Percentiles rank a stretch among this genome's conserved stretches.
phyloP scores from a whole-genome alignment of 768 basidiomycete species.

The Lactifluus volemus region DNA sequence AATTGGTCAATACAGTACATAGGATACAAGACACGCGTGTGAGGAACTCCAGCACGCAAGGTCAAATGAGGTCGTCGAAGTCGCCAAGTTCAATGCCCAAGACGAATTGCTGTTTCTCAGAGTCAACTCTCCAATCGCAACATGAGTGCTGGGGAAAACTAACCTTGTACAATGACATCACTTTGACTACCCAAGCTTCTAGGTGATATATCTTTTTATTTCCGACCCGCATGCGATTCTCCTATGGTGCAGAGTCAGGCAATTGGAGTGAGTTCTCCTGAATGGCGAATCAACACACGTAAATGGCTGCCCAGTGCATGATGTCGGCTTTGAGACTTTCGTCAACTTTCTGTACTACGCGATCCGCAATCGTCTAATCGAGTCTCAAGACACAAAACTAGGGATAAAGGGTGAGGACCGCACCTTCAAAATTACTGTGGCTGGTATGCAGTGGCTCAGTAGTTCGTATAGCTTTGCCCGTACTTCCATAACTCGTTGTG shows the following conservation, averaged over 20 bases:
- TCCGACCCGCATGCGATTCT: slow-evolving; percentile 92
- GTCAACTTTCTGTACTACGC: slow-evolving; percentile 80
- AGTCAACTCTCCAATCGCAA: background rate
- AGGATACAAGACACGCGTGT: background rate
- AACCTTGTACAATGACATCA: slow-evolving; percentile 89
- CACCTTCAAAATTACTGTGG: slow-evolving; percentile 87
- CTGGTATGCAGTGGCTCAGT: slow-evolving; percentile 94
- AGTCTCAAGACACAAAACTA: background rate
- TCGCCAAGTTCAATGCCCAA: slow-evolving; percentile 51
- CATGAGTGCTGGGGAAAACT: slow-evolving; percentile 1
- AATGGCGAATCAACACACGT: slow-evolving; percentile 43
- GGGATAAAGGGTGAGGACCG: background rate
- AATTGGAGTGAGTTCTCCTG: background rate
- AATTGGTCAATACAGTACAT: background rate
- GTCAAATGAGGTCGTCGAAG: slow-evolving; percentile 33
- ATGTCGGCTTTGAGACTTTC: slow-evolving; percentile 86
- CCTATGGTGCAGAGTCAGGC: slow-evolving; percentile 37
- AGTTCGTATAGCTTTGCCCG: slow-evolving; percentile 91
- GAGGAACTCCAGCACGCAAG: background rate
- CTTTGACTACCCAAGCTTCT: slow-evolving; percentile 95
- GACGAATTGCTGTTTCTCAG: slow-evolving; percentile 34
- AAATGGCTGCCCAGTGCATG: slow-evolving; percentile 97
- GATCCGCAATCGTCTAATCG: slow-evolving; percentile 78
- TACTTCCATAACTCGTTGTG: slow-evolving; percentile 85
- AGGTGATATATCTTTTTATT: slow-evolving; percentile 93